Evolutionary conservation across 148 eudicot genomes (phyloP).

Genomic region (Nepenthes mirabilis): DNA sequence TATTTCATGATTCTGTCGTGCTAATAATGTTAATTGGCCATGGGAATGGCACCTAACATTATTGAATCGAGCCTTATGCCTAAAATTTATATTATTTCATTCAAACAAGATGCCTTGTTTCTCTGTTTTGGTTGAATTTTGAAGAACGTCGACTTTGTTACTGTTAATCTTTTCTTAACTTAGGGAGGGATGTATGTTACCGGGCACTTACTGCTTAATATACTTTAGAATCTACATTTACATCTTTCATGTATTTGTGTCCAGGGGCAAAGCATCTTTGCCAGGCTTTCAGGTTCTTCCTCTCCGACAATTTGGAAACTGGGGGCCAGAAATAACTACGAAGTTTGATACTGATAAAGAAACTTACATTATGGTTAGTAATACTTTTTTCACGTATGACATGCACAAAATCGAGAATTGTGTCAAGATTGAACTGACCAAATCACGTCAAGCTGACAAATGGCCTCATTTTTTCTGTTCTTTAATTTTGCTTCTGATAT

Average conservation of each 20-base stretch:
- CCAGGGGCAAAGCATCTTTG: constrained; percentile 72
- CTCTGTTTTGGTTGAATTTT: too few relatives aligned
- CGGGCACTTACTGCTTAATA: not conserved
- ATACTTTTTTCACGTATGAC: not conserved
- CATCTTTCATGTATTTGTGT: not conserved
- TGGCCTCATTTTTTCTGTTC: too few relatives aligned
- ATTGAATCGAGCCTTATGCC: too few relatives aligned
- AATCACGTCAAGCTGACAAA: too few relatives aligned
- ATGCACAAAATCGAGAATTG: not conserved
- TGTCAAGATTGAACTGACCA: not conserved
- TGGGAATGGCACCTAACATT: too few relatives aligned
- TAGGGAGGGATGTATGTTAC: not conserved
- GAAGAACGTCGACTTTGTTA: too few relatives aligned
- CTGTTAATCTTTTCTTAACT: too few relatives aligned
- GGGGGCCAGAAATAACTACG: constrained; percentile 83
- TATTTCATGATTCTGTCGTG: too few relatives aligned
- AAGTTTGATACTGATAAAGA: constrained; percentile 76
- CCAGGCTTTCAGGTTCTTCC: constrained; percentile 83
- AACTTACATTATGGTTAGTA: constrained; percentile 76
- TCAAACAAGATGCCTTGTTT: too few relatives aligned
- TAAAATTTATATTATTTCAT: too few relatives aligned
- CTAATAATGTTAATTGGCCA: too few relatives aligned
- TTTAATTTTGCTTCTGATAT: too few relatives aligned
- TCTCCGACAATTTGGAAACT: constrained; percentile 77
- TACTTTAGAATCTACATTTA: not conserved